These are phyloP conservation scores for Sordaria brevicollis DNA, from an alignment of 495 filamentous ascomycete genomes.

Conservation along the genomic window DNA sequence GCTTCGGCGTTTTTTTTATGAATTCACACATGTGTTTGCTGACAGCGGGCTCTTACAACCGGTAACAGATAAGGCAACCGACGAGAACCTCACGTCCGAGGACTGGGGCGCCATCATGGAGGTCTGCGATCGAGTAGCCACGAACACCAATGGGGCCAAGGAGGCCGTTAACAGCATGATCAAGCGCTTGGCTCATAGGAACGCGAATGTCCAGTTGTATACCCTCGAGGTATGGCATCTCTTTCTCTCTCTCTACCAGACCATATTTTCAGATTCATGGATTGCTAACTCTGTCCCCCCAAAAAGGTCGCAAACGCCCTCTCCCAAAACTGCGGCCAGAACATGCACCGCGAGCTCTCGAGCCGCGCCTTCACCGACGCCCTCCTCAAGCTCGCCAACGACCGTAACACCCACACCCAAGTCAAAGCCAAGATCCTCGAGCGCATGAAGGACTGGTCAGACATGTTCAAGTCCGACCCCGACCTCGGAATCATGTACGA, in stretches of 20 bases:
- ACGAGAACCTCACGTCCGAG: slow-evolving; percentile 95
- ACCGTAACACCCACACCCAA: slow-evolving; percentile 91
- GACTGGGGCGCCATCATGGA: slow-evolving; percentile 99
- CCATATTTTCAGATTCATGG: neutral
- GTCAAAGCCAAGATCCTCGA: slow-evolving; percentile 97
- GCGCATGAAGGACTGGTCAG: slow-evolving; percentile 90
- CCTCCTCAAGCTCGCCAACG: slow-evolving; percentile 76
- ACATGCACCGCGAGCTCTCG: slow-evolving; percentile 87
- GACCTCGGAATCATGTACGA: slow-evolving; percentile 98
- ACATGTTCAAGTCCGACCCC: slow-evolving; percentile 84
- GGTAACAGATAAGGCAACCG: slow-evolving; percentile 81
- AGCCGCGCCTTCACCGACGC: slow-evolving; percentile 95
- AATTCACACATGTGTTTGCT: neutral
- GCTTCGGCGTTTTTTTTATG: neutral
- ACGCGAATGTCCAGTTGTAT: slow-evolving; percentile 98
- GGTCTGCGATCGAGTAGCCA: slow-evolving; percentile 84
- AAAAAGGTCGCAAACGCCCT: slow-evolving; percentile 78
- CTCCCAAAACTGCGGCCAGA: slow-evolving; percentile 85
- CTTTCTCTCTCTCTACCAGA: neutral
- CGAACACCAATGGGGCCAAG: slow-evolving; percentile 55
- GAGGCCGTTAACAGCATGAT: slow-evolving; percentile 92
- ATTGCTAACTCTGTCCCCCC: neutral
- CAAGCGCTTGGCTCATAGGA: slow-evolving; percentile 90
- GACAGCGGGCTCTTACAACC: neutral
- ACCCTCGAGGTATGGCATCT: slow-evolving; percentile 67